Evolutionary conservation across 192 early-diverging fungal species (phyloP).

Genomic region (Coemansia sp.): DNA sequence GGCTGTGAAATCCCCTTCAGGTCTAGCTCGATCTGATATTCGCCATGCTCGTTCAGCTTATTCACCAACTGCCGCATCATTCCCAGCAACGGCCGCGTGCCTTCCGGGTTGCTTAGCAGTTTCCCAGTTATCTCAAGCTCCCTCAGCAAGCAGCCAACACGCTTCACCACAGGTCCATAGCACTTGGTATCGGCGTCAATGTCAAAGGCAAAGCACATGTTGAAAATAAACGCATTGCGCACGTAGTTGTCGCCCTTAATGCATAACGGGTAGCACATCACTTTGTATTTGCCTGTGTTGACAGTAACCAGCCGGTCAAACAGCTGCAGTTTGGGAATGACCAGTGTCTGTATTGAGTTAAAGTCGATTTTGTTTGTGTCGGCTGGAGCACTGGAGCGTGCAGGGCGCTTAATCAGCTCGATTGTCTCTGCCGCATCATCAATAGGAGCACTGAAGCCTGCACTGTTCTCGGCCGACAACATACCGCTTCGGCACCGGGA

Average conservation of each 20-base stretch:
- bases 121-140: conserved; percentile 67
- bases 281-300: conserved; percentile 34
- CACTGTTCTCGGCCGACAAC: neutral
- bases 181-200: conserved; percentile 71
- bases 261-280: conserved; percentile 51
- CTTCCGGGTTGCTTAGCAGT: conserved; percentile 37
- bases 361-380: conserved; percentile 44
- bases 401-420: conserved; percentile 34
- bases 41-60: conserved; percentile 45
- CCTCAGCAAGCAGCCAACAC: conserved; percentile 78
- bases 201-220: conserved; percentile 94
- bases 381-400: neutral
- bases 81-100: conserved; percentile 17
- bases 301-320: conserved; percentile 51
- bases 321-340: conserved; percentile 46
- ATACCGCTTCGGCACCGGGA: neutral
- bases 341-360: conserved; percentile 47
- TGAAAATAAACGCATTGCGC: conserved; percentile 87
- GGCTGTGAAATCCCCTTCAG: conserved; percentile 38
- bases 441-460: neutral
- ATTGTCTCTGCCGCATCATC: conserved; percentile 6
- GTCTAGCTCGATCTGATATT: conserved; percentile 50
- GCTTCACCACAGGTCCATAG: conserved; percentile 86
- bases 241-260: conserved; percentile 54
- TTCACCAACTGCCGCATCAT: conserved; percentile 51